Percentiles rank a stretch among this genome's conserved stretches.
Evolutionary conservation across 345 rosid genomes (phyloP).

Genomic region (Erodium maritimum): DNA sequence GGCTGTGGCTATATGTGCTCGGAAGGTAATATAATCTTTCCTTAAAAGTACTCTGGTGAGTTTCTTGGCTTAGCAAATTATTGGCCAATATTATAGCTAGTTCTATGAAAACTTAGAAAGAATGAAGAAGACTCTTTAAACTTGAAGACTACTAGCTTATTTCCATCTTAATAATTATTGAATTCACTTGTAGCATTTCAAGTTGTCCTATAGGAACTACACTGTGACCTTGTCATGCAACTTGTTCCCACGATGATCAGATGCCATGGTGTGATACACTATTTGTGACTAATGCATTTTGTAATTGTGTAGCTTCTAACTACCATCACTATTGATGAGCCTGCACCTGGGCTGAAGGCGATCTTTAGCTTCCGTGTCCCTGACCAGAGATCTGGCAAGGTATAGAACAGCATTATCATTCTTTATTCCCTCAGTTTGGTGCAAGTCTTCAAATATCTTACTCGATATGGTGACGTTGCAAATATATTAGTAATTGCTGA

Average conservation of each 20-base stretch:
- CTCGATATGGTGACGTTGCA: too few species aligned
- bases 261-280: too few species aligned
- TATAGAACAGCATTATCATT: constrained; percentile 8
- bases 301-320: constrained; percentile 49
- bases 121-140: neutral
- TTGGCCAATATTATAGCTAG: too few species aligned
- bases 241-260: neutral
- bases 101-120: too few species aligned
- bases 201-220: neutral
- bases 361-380: too few species aligned
- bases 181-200: neutral
- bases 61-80: too few species aligned
- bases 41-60: too few species aligned
- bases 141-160: neutral
- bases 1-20: too few species aligned
- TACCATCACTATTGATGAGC: constrained; percentile 77
- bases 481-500: too few species aligned
- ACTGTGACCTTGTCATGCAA: neutral
- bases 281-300: neutral
- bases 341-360: constrained; percentile 81
- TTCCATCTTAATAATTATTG: neutral
- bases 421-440: too few species aligned
- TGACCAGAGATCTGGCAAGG: constrained; percentile 97
- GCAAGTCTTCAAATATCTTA: neutral
- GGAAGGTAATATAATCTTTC: too few species aligned